Conservation (phyloP, 208 protist genomes). For the Herpetomonas tarakana region DNA sequence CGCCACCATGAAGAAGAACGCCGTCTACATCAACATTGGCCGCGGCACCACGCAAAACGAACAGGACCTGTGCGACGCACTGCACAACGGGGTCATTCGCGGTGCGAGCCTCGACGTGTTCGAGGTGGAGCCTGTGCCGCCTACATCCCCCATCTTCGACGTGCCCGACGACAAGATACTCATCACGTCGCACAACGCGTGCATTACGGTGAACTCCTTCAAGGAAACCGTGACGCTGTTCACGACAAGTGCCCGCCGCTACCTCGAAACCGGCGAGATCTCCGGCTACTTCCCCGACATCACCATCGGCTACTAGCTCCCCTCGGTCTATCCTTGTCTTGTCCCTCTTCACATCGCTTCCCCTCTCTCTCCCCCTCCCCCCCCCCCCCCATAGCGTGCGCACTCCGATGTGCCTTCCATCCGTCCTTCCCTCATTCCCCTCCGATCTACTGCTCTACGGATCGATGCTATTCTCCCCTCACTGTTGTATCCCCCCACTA, state of each 20-base stretch:
- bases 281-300: background rate
- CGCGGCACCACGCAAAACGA: conserved; percentile 48
- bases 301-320: background rate
- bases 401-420: too few species aligned
- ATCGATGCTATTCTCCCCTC: too few species aligned
- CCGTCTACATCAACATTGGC: conserved; percentile 66
- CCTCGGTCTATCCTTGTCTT: too few species aligned
- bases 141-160: conserved; percentile 32
- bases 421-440: too few species aligned
- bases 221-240: background rate
- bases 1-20: conserved; percentile 41
- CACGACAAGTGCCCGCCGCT: background rate
- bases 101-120: conserved; percentile 66
- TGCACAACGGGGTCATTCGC: conserved; percentile 27
- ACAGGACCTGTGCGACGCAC: conserved; percentile 31
- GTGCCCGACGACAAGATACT: conserved; percentile 40
- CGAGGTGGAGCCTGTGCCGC: conserved; percentile 51
- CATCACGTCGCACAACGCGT: conserved; percentile 45
- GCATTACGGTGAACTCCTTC: conserved; percentile 27
- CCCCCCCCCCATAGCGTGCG: too few species aligned
- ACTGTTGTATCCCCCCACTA: too few species aligned
- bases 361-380: too few species aligned
- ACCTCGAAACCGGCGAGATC: background rate
- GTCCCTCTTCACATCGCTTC: too few species aligned
- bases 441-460: too few species aligned